Percentiles rank a stretch among this genome's conserved stretches.
These are phyloP conservation scores for Acorus calamus DNA, from an alignment of 106 monocot species.

Conservation along the genomic window DNA sequence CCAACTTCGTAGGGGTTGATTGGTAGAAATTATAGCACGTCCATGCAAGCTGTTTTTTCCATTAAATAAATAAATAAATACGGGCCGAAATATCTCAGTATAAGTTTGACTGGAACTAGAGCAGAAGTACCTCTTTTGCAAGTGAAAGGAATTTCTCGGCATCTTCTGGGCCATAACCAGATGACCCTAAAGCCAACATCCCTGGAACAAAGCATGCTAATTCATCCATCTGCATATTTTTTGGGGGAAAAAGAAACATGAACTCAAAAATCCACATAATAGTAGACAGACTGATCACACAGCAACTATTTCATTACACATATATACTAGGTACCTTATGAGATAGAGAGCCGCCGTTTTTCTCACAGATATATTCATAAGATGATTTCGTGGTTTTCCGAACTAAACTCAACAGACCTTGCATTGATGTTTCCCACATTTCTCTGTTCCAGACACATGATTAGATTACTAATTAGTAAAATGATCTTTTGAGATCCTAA, in stretches of 20 bases:
- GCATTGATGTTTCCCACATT: constrained; percentile 99
- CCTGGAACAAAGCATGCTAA: constrained; percentile 94
- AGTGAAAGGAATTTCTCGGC: constrained; percentile 54
- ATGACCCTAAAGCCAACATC: constrained; percentile 82
- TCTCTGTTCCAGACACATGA: constrained; percentile 24
- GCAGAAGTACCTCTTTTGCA: constrained; percentile 63
- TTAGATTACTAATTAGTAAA: no score
- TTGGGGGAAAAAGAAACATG: background rate
- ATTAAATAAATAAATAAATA: no score
- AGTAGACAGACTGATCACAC: background rate
- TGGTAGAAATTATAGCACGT: constrained; percentile 98
- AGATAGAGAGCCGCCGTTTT: constrained; percentile 57
- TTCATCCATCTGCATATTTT: constrained; percentile 81
- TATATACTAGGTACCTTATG: constrained; percentile 48
- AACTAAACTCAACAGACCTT: constrained; percentile 63
- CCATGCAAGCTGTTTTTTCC: constrained; percentile 47
- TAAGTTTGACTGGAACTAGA: no score
- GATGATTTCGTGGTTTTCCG: constrained; percentile 76
- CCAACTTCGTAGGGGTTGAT: constrained; percentile 88
- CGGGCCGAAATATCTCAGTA: no score
- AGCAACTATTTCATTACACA: background rate
- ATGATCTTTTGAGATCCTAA: background rate
- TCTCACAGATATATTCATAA: constrained; percentile 87
- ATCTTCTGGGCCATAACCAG: constrained; percentile 70
- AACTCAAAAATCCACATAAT: background rate